phyloP scores from a whole-genome alignment of 1,284 basidiomycete genomes.

The Paramarasmius palmivorus region DNA sequence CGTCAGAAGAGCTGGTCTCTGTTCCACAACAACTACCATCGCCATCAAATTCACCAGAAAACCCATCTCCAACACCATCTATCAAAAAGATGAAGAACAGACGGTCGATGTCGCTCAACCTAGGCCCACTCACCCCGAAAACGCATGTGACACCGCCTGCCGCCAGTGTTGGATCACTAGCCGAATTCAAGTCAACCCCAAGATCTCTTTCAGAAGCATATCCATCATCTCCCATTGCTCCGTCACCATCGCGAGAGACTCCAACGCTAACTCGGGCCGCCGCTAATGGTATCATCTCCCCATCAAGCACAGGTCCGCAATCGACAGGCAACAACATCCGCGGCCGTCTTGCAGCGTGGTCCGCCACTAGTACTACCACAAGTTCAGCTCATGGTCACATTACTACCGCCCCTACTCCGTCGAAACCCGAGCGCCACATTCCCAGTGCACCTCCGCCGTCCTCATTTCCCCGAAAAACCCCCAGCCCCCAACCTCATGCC shows the following conservation, averaged over 20 bases:
- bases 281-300: constrained; percentile 42
- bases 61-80: constrained; percentile 21
- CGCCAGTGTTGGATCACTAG: constrained; percentile 19
- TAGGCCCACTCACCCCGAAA: constrained; percentile 30
- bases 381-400: constrained; percentile 14
- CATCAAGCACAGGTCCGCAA: constrained; percentile 35
- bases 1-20: constrained; percentile 12
- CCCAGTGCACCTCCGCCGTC: constrained; percentile 23
- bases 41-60: constrained; percentile 33
- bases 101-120: constrained; percentile 63
- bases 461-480: constrained; percentile 28
- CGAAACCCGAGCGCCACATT: not conserved
- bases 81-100: constrained; percentile 38
- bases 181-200: constrained; percentile 30
- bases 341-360: constrained; percentile 52
- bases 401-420: constrained; percentile 12
- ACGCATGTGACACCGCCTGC: constrained; percentile 15
- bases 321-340: constrained; percentile 44
- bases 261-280: constrained; percentile 40
- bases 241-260: constrained; percentile 30
- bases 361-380: constrained; percentile 34
- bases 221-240: constrained; percentile 21
- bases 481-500: constrained; percentile 21
- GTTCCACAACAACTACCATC: constrained; percentile 22
- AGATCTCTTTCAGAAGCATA: constrained; percentile 32